Evolutionary conservation across 495 filamentous ascomycete species (phyloP).

Genomic region (Daldinia decipiens): DNA sequence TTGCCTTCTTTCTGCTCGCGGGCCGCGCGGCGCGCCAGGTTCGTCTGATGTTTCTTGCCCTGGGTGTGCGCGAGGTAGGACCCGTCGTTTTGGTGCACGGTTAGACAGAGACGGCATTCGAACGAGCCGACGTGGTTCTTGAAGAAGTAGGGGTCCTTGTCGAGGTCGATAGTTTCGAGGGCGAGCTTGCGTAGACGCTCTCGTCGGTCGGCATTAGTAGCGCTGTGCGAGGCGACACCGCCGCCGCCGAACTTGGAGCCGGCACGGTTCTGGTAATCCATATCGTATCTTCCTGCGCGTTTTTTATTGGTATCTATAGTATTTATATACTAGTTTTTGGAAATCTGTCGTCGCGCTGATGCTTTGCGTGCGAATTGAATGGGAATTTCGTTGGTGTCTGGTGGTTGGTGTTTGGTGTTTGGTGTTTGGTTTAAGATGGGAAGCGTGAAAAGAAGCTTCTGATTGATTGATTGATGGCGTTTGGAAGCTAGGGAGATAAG

Average conservation of each 20-base stretch:
- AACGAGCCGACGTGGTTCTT: slow-evolving; percentile 99
- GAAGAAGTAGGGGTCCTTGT: slow-evolving; percentile 99
- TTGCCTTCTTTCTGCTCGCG: slow-evolving; percentile 89
- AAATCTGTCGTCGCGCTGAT: not conserved
- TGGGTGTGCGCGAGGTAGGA: slow-evolving; percentile 99
- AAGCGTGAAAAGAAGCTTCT: slow-evolving; percentile 9
- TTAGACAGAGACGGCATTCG: slow-evolving; percentile 96
- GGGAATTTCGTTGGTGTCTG: slow-evolving; percentile 4
- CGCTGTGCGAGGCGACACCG: slow-evolving; percentile 91
- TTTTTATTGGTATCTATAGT: not conserved
- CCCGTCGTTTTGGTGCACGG: slow-evolving; percentile 99
- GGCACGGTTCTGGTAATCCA: slow-evolving; percentile 88
- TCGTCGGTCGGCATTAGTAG: slow-evolving; percentile 95
- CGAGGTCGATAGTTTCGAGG: slow-evolving; percentile 97
- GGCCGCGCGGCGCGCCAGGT: slow-evolving; percentile 95
- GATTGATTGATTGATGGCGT: slow-evolving; percentile 14
- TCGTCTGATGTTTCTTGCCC: slow-evolving; percentile 98
- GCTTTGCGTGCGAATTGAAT: not conserved
- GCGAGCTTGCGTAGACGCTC: slow-evolving; percentile 98
- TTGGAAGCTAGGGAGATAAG: slow-evolving; percentile 31
- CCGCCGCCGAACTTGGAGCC: slow-evolving; percentile 98
- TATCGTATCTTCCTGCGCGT: slow-evolving; percentile 2
- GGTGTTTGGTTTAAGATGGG: not conserved
- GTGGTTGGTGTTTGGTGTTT: not conserved
- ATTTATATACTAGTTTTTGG: not conserved